Conservation (phyloP, 2,329 filamentous ascomycete genomes). For the Fusarium nanum region DNA sequence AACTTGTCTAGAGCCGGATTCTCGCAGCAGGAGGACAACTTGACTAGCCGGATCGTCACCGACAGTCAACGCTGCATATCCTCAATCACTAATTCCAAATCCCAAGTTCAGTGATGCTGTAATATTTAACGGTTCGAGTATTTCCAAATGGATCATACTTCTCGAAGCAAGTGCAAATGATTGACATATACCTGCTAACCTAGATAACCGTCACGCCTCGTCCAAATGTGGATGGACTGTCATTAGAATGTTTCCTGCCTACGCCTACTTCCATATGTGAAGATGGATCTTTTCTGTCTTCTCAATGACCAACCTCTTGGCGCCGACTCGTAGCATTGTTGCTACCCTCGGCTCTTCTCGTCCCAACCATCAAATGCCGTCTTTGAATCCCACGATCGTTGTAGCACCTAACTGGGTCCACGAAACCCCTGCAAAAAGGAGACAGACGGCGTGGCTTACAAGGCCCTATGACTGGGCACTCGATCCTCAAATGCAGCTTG, state of each 20-base stretch:
- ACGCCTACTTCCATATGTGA: too few species aligned
- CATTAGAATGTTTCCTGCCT: neutral
- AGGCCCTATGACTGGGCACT: constrained; percentile 23
- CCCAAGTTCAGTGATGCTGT: neutral
- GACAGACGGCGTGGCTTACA: constrained; percentile 11
- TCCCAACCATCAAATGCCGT: constrained; percentile 22
- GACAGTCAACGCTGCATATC: neutral
- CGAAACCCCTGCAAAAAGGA: constrained; percentile 10
- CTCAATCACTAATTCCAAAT: neutral
- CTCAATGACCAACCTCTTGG: constrained; percentile 18
- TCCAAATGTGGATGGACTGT: too few species aligned
- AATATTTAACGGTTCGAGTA: neutral
- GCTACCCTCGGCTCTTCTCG: neutral
- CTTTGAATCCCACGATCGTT: constrained; percentile 10
- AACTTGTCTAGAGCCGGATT: neutral
- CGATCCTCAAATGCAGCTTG: constrained; percentile 37
- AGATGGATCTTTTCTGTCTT: neutral
- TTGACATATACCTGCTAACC: too few species aligned
- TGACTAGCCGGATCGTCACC: constrained; percentile 27
- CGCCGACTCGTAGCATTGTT: neutral
- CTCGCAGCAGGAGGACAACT: neutral
- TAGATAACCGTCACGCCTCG: neutral
- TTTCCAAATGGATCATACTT: neutral
- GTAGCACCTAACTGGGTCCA: constrained; percentile 9
- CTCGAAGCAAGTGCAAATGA: neutral